A percentile compares a stretch with the other conserved stretches of the same genome.
Evolutionary conservation across 2,329 filamentous ascomycete genomes (phyloP).

Genomic region (Stagonosporopsis cucurbitacearum): DNA sequence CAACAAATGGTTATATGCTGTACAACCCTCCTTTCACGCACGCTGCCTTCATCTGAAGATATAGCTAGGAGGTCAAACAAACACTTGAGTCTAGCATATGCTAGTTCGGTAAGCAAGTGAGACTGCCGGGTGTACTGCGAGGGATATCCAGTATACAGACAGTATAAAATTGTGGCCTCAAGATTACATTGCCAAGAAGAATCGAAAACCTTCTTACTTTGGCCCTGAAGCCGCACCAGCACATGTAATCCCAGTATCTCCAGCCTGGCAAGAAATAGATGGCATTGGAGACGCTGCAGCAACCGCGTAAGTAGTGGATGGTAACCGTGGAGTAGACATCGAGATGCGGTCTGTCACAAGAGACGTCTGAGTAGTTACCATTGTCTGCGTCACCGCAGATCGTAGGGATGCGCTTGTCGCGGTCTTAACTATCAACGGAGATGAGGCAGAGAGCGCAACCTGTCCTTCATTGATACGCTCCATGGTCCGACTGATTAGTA

Average conservation of each 20-base stretch:
- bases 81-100: no score
- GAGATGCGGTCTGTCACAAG: not conserved
- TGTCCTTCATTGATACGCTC: not conserved
- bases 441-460: not conserved
- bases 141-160: no score
- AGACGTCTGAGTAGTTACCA: constrained; percentile 2
- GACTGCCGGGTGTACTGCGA: no score
- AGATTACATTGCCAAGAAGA: no score
- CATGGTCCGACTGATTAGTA: not conserved
- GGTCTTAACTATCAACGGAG: not conserved
- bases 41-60: no score
- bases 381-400: not conserved
- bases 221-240: not conserved
- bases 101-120: no score
- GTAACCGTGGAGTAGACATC: not conserved
- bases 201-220: not conserved
- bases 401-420: not conserved
- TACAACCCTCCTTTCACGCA: no score
- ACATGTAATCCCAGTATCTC: not conserved
- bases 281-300: not conserved
- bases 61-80: no score
- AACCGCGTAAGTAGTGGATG: not conserved
- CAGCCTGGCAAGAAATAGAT: not conserved
- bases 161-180: no score
- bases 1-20: no score